Conservation (phyloP, 1,284 basidiomycete species). For the Grifola frondosa region DNA sequence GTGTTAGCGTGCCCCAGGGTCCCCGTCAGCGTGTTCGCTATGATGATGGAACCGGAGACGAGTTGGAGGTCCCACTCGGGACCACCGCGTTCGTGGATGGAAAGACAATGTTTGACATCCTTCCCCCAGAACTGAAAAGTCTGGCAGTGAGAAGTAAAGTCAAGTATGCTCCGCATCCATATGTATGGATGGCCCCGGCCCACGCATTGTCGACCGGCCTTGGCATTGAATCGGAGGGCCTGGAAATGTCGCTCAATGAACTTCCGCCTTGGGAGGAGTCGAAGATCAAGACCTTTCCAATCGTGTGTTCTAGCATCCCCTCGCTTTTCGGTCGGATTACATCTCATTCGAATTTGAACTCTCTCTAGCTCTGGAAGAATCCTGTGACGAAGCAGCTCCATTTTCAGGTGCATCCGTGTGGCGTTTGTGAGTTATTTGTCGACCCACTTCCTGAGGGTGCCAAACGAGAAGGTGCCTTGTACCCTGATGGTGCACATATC, state of each 20-base stretch:
- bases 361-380: constrained; percentile 77
- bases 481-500: constrained; percentile 73
- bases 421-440: constrained; percentile 54
- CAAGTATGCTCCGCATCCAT: constrained; percentile 74
- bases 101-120: constrained; percentile 82
- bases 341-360: no score
- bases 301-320: constrained; percentile 44
- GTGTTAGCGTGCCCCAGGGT: constrained; percentile 73
- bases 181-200: constrained; percentile 84
- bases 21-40: constrained; percentile 71
- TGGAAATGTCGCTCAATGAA: constrained; percentile 63
- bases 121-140: constrained; percentile 75
- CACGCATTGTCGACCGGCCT: constrained; percentile 72
- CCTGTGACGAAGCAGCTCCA: constrained; percentile 73
- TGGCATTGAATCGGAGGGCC: constrained; percentile 74
- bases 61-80: constrained; percentile 79
- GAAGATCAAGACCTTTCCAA: constrained; percentile 68
- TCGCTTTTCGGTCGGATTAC: no score
- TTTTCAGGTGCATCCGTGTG: constrained; percentile 78
- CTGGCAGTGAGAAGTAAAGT: constrained; percentile 78
- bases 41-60: constrained; percentile 88
- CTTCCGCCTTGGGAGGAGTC: constrained; percentile 75
- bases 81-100: constrained; percentile 86
- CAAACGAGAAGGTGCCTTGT: constrained; percentile 54
- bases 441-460: constrained; percentile 59